Evolutionary conservation across 2,329 filamentous ascomycete species (phyloP), one percentile per base, ranked within the genome.

Genomic region (Phyllosticta citribraziliensis): DNA sequence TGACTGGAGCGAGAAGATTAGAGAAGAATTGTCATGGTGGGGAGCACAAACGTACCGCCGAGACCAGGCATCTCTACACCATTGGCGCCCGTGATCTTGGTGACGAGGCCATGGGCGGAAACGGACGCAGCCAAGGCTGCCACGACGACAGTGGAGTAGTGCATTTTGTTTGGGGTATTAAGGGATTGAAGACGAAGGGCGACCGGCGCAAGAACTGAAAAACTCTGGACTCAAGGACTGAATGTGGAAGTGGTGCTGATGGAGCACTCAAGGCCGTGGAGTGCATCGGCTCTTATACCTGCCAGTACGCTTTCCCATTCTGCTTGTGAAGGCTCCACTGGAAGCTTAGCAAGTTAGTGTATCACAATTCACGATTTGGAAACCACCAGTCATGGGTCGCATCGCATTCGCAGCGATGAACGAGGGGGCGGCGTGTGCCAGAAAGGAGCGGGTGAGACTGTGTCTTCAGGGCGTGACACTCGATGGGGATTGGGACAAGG

Each of bases 1-100:
- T 76, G 65, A 87, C 82, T 79, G 67, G 57, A 27, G 40, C 17
- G 14, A 47, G 24, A 19, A 59, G 58, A 61, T 70, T 61, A 67
- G 65, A 56, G 30, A 30, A 52, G n/a, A 47, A 19, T 30, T 52
- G 11, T 24, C 52, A n/a, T 30, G 12, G 25, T 25, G 24, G 20
- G 50, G 35, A n/a, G 19, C 20, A n/a, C 3, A 56, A 55, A 33
- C 70, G 65, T 71, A 79, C 77, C 75, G 17, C 80, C 80, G 55
- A 86, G 79, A 70, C 81, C 84, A 35, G 84, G 82, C 83, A 87
- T 86, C 64, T 70, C 78, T 52, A 86, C 84, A 64, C 80, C 80
- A 67, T 87, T 87, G 65, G 83, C 82, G 60, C 84, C 84, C 66
- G 78, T 71, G 64, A 85, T 76, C 52, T 77, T 72, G 66, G 80